These are phyloP conservation scores for Arachis monticola DNA, from an alignment of 331 rosid species.

Conservation along the genomic window DNA sequence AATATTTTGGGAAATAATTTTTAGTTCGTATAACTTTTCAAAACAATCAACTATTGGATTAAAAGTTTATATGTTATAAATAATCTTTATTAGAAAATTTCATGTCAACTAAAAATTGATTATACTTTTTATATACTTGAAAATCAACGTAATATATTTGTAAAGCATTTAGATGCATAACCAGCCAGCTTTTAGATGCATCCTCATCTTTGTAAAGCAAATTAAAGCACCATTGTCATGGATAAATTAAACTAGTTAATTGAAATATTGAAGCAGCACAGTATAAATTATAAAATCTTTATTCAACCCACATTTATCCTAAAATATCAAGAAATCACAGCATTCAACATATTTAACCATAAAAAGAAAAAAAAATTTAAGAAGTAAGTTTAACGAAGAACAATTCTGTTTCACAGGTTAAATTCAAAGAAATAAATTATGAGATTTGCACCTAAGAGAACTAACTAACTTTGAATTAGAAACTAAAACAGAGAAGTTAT, in stretches of 20 bases:
- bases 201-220: conserved; percentile 34
- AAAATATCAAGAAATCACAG: background rate
- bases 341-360: background rate
- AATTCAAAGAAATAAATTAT: too few relatives aligned
- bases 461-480: too few relatives aligned
- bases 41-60: too few relatives aligned
- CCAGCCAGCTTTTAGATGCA: conserved; percentile 32
- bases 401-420: too few relatives aligned
- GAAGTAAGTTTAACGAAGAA: too few relatives aligned
- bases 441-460: too few relatives aligned
- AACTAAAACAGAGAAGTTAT: too few relatives aligned
- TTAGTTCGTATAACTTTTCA: too few relatives aligned
- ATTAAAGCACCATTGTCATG: background rate
- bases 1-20: too few relatives aligned
- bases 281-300: conserved; percentile 5
- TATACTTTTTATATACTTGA: too few relatives aligned
- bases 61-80: conserved; percentile 2
- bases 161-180: background rate
- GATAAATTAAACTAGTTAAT: conserved; percentile 15
- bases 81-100: too few relatives aligned
- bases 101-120: too few relatives aligned
- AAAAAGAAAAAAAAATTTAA: background rate
- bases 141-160: background rate
- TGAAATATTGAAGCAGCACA: background rate
- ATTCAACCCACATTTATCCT: conserved; percentile 18